Evolutionary conservation across 2,329 filamentous ascomycete genomes (phyloP).

Genomic region (Microcyclospora pomicola): DNA sequence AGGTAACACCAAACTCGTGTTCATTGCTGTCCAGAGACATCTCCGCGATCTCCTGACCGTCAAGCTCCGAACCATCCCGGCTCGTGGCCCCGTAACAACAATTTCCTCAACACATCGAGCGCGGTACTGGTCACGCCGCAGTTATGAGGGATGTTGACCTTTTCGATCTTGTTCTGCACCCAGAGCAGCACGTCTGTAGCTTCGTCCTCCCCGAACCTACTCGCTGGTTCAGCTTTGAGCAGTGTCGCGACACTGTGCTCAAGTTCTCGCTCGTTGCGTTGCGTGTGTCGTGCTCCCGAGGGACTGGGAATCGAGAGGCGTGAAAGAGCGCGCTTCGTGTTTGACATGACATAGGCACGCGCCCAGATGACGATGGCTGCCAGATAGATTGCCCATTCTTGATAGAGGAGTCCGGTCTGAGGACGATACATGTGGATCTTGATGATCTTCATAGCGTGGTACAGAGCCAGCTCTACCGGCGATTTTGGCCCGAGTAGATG

Average conservation of each 20-base stretch:
- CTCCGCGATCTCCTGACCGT: not conserved
- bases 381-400: constrained; percentile 18
- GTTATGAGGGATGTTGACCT: constrained; percentile 10
- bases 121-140: constrained; percentile 15
- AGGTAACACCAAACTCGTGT: too few relatives aligned
- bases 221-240: not conserved
- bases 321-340: constrained; percentile 1
- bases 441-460: constrained; percentile 15
- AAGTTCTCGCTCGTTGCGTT: constrained; percentile 4
- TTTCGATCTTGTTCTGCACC: constrained; percentile 13
- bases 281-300: not conserved
- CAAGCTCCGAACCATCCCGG: constrained; percentile 15
- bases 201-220: not conserved
- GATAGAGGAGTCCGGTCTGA: constrained; percentile 12
- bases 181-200: constrained; percentile 10
- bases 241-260: constrained; percentile 6
- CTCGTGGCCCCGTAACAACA: constrained; percentile 13
- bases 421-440: constrained; percentile 8
- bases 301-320: constrained; percentile 4
- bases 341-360: constrained; percentile 6
- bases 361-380: constrained; percentile 19
- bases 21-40: too few relatives aligned
- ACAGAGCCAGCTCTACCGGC: constrained; percentile 6
- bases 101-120: constrained; percentile 15
- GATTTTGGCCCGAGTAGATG: not conserved